Conservation (phyloP, 2,329 filamentous ascomycete genomes). For the Ambrosiella beaveri region DNA sequence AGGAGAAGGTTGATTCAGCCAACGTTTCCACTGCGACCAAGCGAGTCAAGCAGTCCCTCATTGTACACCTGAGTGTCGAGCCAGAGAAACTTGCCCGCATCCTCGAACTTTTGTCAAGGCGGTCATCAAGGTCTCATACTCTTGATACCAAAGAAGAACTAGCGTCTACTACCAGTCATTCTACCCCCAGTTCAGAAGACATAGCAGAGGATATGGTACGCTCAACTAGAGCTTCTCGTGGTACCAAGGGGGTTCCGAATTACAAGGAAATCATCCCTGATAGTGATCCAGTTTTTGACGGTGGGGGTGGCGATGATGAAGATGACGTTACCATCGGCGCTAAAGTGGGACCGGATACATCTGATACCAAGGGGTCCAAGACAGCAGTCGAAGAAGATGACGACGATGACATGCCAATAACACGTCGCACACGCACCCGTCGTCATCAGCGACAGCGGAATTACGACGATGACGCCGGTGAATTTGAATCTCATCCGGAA, state of each 20-base stretch:
- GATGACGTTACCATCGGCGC: conserved; percentile 18
- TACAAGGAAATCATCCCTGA: conserved; percentile 11
- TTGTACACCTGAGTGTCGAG: conserved; percentile 29
- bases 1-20: not conserved
- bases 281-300: conserved; percentile 12
- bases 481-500: conserved; percentile 10
- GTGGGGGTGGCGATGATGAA: conserved; percentile 9
- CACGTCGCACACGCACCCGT: conserved; percentile 9
- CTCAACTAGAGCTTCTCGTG: conserved; percentile 29
- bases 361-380: not conserved
- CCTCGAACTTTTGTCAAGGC: conserved; percentile 21
- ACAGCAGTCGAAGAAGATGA: conserved; percentile 17
- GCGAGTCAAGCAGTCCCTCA: conserved; percentile 14
- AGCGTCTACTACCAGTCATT: conserved; percentile 41
- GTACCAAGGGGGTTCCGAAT: conserved; percentile 27
- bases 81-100: conserved; percentile 18
- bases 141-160: conserved; percentile 38
- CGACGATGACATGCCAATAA: conserved; percentile 17
- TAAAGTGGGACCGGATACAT: conserved; percentile 14
- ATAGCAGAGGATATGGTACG: conserved; percentile 16
- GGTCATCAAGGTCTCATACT: conserved; percentile 35
- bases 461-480: conserved; percentile 27
- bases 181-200: conserved; percentile 29
- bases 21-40: not conserved
- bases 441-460: conserved; percentile 13